These are phyloP conservation scores for Lichtheimia ornata DNA, from an alignment of 371 early-diverging fungal species.

Conservation along the genomic window DNA sequence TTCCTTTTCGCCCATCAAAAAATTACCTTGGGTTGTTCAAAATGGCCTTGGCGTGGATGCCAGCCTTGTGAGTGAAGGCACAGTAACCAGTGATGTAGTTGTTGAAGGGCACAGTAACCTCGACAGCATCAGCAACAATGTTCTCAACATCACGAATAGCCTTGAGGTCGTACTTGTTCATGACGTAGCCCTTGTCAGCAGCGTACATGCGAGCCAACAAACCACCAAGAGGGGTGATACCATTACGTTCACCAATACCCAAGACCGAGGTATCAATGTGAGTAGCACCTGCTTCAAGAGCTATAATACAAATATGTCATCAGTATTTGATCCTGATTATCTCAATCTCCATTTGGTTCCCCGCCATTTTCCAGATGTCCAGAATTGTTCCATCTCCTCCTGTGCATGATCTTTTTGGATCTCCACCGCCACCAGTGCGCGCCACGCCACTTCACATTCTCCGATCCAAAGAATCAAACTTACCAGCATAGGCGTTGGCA, in stretches of 20 bases:
- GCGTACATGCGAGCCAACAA: constrained; percentile 91
- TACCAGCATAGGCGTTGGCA: constrained; percentile 88
- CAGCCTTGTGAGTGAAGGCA: constrained; percentile 97
- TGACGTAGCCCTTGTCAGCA: constrained; percentile 86
- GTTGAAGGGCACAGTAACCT: constrained; percentile 95
- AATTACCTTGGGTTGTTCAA: constrained; percentile 83
- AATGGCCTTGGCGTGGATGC: constrained; percentile 97
- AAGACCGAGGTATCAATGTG: constrained; percentile 96
- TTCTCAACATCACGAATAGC: constrained; percentile 91
- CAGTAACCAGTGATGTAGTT: constrained; percentile 97
- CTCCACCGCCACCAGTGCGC: too few species aligned
- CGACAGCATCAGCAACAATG: constrained; percentile 90
- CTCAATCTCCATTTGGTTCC: too few species aligned
- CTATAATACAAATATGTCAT: constrained; percentile 20
- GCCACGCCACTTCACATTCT: too few species aligned
- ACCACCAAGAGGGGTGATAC: constrained; percentile 93
- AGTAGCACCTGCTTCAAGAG: constrained; percentile 94
- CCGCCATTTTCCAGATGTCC: too few species aligned
- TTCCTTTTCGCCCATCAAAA: not conserved
- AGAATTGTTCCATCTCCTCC: too few species aligned
- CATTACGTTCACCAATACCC: constrained; percentile 96
- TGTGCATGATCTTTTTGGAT: too few species aligned
- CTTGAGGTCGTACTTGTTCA: constrained; percentile 86
- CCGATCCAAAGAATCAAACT: constrained; percentile 9
- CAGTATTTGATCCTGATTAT: too few species aligned